Conservation (phyloP, 2,329 filamentous ascomycete genomes). For the Colletotrichum sp. region DNA sequence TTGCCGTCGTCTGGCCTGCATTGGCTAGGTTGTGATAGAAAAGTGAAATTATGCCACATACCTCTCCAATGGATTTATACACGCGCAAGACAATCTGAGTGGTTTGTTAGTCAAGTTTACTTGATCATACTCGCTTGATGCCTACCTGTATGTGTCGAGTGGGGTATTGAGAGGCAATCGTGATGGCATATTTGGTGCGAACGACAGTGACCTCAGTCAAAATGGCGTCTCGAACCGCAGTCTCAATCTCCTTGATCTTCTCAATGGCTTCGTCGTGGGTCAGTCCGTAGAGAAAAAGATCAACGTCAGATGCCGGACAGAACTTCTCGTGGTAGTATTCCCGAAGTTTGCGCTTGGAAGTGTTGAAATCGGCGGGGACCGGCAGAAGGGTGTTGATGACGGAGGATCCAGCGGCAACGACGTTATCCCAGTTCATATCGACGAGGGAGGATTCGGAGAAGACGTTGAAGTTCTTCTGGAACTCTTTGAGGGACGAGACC, state of each 20-base stretch:
- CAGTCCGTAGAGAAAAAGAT: slow-evolving; percentile 84
- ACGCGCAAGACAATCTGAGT: slow-evolving; percentile 79
- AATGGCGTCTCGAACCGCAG: slow-evolving; percentile 75
- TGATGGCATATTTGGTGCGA: slow-evolving; percentile 86
- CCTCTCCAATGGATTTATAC: slow-evolving; percentile 81
- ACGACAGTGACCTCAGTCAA: slow-evolving; percentile 85
- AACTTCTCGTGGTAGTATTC: slow-evolving; percentile 84
- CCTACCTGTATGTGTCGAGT: slow-evolving; percentile 75
- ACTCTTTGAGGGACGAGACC: slow-evolving; percentile 71
- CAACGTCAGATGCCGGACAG: slow-evolving; percentile 84
- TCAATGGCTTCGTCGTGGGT: slow-evolving; percentile 78
- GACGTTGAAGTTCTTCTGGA: slow-evolving; percentile 79
- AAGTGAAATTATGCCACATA: background rate
- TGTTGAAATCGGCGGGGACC: slow-evolving; percentile 65
- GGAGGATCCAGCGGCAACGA: slow-evolving; percentile 81
- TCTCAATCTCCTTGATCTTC: slow-evolving; percentile 85
- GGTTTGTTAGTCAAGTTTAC: slow-evolving; percentile 10
- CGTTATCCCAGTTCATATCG: slow-evolving; percentile 82
- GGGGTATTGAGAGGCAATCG: slow-evolving; percentile 84
- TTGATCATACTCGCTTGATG: background rate
- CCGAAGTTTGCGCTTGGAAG: slow-evolving; percentile 67
- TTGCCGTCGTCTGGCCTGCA: background rate
- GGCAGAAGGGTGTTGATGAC: slow-evolving; percentile 82
- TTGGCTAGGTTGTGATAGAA: background rate
- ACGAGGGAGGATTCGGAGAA: slow-evolving; percentile 81